Evolutionary conservation across 129 eudicot species (phyloP), one percentile per base, ranked within the genome.

Genomic region (Centella asiatica): DNA sequence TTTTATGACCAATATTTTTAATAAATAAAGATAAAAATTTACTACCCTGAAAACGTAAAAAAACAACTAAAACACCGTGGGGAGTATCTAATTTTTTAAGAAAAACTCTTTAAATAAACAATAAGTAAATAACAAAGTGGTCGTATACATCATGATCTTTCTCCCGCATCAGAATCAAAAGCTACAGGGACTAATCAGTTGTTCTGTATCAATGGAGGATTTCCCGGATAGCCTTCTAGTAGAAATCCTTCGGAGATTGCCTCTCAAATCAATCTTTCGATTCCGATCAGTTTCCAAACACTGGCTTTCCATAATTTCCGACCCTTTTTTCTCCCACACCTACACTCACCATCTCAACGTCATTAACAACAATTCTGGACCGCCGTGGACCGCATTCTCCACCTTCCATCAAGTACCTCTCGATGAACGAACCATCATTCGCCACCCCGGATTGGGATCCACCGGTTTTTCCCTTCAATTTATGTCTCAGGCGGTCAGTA

Each of bases 171-270:
- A n/a, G n/a, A n/a, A n/a, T n/a, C n/a, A n/a, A n/a, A n/a, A n/a
- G n/a, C n/a, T n/a, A n/a, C n/a, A n/a, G n/a, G 12, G 36, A 53
- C 0, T 12, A 27, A n/a, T n/a, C 25, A 34, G 8, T 34, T 1
- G 15, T 6, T 18, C 40, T 42, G 8, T 24, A 28, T 18, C 18
- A 2, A 42, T 42, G 66, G 50, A 37, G 3, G 68, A 29, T 7
- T 0, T 64, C 13, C 57, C 68, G 20, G 68, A 64, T 6, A 15
- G 20, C 19, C 18, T 64, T 2, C 4, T 64, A 6, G 1, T 23
- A 4, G 57, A 64, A 50, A 64, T 64, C 45, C 57, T 63, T n/a
- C 39, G 5, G 9, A 63, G 51, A 11, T 13, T 63, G 57, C 68
- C 68, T 17, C 44, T 64, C 0, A 46, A 63, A 31, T 27, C 57